Conservation (phyloP, 257 asterid species). For the Catharanthus roseus region DNA sequence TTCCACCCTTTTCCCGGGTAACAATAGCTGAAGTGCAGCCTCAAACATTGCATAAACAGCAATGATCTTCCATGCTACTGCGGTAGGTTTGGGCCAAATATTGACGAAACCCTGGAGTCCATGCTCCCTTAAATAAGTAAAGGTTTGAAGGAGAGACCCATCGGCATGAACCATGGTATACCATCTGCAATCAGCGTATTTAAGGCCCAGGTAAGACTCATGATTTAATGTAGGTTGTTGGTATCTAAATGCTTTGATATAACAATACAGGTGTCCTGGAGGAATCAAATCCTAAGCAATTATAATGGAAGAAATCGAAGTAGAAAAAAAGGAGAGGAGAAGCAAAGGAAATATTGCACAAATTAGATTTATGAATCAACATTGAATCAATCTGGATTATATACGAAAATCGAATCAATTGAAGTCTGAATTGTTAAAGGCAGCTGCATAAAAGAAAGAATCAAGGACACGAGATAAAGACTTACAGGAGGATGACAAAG, state of each 20-base stretch:
- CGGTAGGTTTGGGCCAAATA: slow-evolving; percentile 86
- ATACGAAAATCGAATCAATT: neutral
- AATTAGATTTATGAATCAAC: neutral
- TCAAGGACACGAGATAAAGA: neutral
- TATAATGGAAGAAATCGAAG: too few relatives aligned
- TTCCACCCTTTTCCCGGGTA: slow-evolving; percentile 80
- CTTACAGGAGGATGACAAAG: slow-evolving; percentile 86
- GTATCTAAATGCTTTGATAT: neutral
- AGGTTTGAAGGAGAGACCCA: slow-evolving; percentile 76
- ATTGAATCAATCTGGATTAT: neutral
- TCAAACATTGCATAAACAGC: slow-evolving; percentile 72
- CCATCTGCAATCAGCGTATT: slow-evolving; percentile 60
- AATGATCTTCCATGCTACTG: slow-evolving; percentile 67
- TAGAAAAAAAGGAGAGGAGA: neutral
- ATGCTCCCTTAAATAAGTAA: slow-evolving; percentile 49
- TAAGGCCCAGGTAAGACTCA: neutral
- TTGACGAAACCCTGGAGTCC: slow-evolving; percentile 63
- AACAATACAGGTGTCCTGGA: neutral
- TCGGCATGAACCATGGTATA: slow-evolving; percentile 95
- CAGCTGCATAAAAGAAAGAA: neutral
- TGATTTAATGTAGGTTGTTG: neutral
- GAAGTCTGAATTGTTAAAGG: neutral
- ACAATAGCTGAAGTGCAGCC: slow-evolving; percentile 85
- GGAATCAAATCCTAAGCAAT: neutral
- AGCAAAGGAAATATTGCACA: neutral